phyloP scores from a whole-genome alignment of 495 filamentous ascomycete genomes.

The Penicillium salamii region DNA sequence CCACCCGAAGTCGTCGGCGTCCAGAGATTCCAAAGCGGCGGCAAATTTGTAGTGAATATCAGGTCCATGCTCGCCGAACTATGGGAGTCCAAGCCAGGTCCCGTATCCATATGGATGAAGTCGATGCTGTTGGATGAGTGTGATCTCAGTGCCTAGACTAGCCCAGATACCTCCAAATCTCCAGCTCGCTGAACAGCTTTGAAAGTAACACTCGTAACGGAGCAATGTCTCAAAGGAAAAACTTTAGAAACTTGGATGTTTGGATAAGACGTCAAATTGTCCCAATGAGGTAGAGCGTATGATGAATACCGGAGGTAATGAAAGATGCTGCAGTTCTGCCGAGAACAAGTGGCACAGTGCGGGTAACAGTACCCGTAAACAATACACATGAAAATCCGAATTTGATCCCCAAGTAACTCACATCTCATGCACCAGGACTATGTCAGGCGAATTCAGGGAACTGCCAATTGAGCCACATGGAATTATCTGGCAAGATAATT shows the following conservation, averaged over 20 bases:
- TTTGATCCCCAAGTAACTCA: background rate
- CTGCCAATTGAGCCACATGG: slow-evolving; percentile 29
- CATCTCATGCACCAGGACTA: background rate
- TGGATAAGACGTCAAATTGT: too few species aligned
- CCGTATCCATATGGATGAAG: slow-evolving; percentile 15
- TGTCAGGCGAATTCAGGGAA: slow-evolving; percentile 13
- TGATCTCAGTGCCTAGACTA: too few species aligned
- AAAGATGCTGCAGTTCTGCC: too few species aligned
- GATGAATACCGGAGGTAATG: too few species aligned
- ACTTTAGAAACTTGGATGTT: too few species aligned
- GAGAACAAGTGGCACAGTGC: too few species aligned
- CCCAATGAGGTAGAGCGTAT: too few species aligned
- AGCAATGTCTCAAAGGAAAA: too few species aligned
- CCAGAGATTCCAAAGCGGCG: slow-evolving; percentile 75
- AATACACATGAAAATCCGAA: slow-evolving; percentile 3
- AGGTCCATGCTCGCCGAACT: slow-evolving; percentile 33
- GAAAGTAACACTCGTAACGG: too few species aligned
- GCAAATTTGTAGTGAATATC: slow-evolving; percentile 65
- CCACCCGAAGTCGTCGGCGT: slow-evolving; percentile 60
- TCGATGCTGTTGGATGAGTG: too few species aligned
- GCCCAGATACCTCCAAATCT: too few species aligned
- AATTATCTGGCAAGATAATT: slow-evolving; percentile 34
- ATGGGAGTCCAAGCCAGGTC: background rate
- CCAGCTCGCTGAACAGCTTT: too few species aligned
- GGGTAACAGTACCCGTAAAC: slow-evolving; percentile 2